These are phyloP conservation scores for Cucumis cinereus DNA, from an alignment of 306 rosid genomes.

Conservation along the genomic window DNA sequence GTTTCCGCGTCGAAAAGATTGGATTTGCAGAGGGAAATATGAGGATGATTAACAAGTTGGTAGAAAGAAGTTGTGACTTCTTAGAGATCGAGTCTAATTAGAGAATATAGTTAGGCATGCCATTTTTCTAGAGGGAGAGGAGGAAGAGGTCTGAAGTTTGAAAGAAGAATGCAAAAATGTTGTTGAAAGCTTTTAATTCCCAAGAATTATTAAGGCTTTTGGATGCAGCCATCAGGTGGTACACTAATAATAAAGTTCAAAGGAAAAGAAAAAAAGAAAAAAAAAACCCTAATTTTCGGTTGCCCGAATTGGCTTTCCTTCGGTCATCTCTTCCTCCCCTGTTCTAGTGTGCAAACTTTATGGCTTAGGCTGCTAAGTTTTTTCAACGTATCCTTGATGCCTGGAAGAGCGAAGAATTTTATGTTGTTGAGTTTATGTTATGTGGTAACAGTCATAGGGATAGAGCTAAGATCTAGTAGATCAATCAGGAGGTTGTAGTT, in stretches of 20 bases:
- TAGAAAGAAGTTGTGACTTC: neutral
- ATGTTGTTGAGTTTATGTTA: neutral
- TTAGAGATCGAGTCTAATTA: neutral
- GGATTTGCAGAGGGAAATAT: neutral
- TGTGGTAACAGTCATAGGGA: neutral
- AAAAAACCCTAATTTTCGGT: neutral
- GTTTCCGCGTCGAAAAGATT: neutral
- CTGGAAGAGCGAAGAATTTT: neutral
- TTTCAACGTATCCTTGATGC: neutral
- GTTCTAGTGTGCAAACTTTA: neutral
- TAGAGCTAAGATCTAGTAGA: neutral
- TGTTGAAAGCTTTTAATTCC: neutral
- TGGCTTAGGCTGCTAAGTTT: neutral
- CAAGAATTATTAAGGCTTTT: neutral
- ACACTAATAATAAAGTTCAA: neutral
- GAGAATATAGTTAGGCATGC: neutral
- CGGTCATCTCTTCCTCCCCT: neutral
- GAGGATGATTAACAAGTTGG: neutral
- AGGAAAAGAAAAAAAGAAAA: neutral
- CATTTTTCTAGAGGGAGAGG: neutral
- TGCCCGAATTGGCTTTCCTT: neutral
- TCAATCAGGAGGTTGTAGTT: neutral
- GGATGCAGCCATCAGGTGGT: neutral
- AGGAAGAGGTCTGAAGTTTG: neutral
- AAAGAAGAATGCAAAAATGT: neutral